Percentiles rank a stretch among this genome's conserved stretches.
Conservation (phyloP, 1,139 yeast species). For the Suhomyces coccinellae region DNA sequence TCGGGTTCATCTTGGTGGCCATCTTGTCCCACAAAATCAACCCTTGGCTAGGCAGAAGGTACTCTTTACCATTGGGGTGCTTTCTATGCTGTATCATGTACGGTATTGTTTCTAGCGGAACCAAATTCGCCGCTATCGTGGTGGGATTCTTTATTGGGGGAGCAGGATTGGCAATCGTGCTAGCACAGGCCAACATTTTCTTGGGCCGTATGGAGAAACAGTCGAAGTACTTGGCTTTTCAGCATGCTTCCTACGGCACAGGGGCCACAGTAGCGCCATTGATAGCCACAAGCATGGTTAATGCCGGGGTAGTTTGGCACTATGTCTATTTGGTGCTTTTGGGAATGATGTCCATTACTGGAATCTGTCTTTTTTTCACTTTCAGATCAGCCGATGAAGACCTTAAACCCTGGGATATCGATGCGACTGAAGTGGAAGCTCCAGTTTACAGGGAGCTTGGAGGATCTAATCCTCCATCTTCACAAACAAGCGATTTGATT, state of each 20-base stretch:
- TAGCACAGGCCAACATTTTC: conserved; percentile 60
- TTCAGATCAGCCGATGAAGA: conserved; percentile 44
- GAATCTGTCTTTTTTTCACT: conserved; percentile 30
- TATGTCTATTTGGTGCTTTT: conserved; percentile 51
- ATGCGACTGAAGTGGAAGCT: background rate
- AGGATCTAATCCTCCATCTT: background rate
- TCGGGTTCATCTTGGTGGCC: conserved; percentile 46
- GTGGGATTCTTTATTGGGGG: conserved; percentile 61
- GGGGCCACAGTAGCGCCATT: conserved; percentile 67
- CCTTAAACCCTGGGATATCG: conserved; percentile 16
- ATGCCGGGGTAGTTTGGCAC: conserved; percentile 53
- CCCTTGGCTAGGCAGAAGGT: conserved; percentile 40
- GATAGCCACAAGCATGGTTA: conserved; percentile 54
- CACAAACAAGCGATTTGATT: conserved; percentile 10
- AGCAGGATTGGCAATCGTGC: conserved; percentile 54
- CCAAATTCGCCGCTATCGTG: conserved; percentile 43
- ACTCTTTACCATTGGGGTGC: conserved; percentile 39
- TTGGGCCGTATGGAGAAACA: conserved; percentile 50
- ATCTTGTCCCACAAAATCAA: conserved; percentile 41
- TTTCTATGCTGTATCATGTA: conserved; percentile 37
- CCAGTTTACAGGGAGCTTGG: background rate
- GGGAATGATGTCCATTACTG: conserved; percentile 34
- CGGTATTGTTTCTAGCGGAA: conserved; percentile 40
- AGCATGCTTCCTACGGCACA: conserved; percentile 62
- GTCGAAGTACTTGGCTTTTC: conserved; percentile 50